A percentile compares a stretch with the other conserved stretches of the same genome.
These are phyloP conservation scores for Microstegium vimineum DNA, from an alignment of 176 grass and related monocot species.

Conservation along the genomic window DNA sequence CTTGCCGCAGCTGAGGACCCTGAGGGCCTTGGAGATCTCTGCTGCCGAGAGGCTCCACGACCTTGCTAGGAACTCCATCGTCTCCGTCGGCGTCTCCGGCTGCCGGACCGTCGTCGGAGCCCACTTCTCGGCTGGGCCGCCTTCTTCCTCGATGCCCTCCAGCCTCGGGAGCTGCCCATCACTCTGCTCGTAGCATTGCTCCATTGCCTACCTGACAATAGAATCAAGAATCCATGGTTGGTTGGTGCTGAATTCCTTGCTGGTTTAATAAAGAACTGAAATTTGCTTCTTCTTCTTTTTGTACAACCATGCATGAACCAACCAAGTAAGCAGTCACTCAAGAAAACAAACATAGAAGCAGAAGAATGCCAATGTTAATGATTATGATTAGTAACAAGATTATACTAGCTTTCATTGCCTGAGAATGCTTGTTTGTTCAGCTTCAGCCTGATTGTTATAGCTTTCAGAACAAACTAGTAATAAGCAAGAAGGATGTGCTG, in stretches of 20 bases:
- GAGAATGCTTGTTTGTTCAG: background rate
- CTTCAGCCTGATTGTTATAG: background rate
- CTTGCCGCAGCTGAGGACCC: slow-evolving; percentile 49
- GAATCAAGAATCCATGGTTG: background rate
- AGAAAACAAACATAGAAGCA: background rate
- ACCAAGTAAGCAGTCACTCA: background rate
- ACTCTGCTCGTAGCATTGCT: slow-evolving; percentile 30
- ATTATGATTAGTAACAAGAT: background rate
- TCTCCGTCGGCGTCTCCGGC: slow-evolving; percentile 89
- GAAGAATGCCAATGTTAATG: background rate
- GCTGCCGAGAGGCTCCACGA: slow-evolving; percentile 87
- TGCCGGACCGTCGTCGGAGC: slow-evolving; percentile 48
- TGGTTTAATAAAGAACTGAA: slow-evolving; percentile 5
- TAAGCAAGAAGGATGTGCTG: no score
- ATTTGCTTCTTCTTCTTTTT: background rate
- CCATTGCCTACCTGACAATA: slow-evolving; percentile 37
- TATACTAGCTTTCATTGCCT: background rate
- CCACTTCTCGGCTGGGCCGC: slow-evolving; percentile 24
- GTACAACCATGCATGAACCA: no score
- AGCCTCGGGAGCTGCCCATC: slow-evolving; percentile 38
- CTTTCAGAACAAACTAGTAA: background rate
- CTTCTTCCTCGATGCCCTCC: slow-evolving; percentile 83
- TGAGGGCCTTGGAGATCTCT: slow-evolving; percentile 87
- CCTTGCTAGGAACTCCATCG: slow-evolving; percentile 89
- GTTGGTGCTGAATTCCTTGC: background rate